phyloP scores from a whole-genome alignment of 257 asterid genomes.

The Solanum etuberosum region DNA sequence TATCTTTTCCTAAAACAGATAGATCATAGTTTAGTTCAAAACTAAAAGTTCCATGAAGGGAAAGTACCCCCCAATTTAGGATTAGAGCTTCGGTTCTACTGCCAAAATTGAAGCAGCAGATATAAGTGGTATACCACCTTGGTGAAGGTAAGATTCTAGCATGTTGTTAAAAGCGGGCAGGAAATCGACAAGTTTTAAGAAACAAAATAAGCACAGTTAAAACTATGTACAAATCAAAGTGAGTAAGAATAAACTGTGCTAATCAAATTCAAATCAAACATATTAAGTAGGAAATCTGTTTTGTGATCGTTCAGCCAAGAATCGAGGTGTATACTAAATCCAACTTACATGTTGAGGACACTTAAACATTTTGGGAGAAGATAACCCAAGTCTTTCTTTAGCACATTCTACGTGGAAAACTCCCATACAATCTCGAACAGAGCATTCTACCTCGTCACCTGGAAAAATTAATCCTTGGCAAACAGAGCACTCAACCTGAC shows the following conservation, averaged over 20 bases:
- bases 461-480: conserved; percentile 47
- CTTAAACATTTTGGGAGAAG: conserved; percentile 55
- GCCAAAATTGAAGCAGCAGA: background rate
- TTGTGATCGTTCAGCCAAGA: background rate
- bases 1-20: background rate
- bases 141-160: background rate
- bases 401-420: conserved; percentile 66
- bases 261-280: background rate
- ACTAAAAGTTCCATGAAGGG: background rate
- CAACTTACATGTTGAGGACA: conserved; percentile 92
- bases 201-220: background rate
- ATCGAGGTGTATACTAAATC: background rate
- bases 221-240: background rate
- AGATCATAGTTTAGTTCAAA: background rate
- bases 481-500: conserved; percentile 59
- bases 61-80: background rate
- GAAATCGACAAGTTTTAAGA: background rate
- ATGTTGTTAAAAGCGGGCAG: background rate
- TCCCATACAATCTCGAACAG: conserved; percentile 51
- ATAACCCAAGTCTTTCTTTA: conserved; percentile 28
- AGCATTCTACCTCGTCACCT: conserved; percentile 42
- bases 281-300: background rate
- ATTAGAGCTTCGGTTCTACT: background rate
- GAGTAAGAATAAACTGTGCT: background rate
- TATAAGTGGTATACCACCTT: background rate